A percentile compares a stretch with the other conserved stretches of the same genome.
phyloP scores from a whole-genome alignment of 192 early-diverging fungal genomes.

The Umbelopsis ramanniana region DNA sequence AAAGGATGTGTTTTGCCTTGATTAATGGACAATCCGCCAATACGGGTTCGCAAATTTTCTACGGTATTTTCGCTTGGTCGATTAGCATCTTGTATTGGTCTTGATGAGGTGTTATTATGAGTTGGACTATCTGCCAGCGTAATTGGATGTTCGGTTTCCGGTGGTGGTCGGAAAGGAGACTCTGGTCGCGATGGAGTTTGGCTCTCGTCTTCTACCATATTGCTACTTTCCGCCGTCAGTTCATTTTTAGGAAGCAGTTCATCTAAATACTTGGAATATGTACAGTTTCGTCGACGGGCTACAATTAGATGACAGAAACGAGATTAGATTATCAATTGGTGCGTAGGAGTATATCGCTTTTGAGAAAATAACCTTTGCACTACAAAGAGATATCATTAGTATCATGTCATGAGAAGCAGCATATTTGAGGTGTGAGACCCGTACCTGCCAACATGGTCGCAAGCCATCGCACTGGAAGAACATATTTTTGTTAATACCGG shows the following conservation, averaged over 20 bases:
- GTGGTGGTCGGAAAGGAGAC: neutral
- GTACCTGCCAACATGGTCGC: constrained; percentile 46
- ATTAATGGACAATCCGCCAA: constrained; percentile 18
- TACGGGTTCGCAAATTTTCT: constrained; percentile 11
- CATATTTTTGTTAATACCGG: constrained; percentile 1
- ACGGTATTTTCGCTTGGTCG: constrained; percentile 13
- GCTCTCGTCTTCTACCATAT: neutral
- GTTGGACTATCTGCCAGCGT: neutral
- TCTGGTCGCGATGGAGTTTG: neutral
- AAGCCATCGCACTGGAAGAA: constrained; percentile 42
- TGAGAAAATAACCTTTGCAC: constrained; percentile 27
- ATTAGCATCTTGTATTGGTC: constrained; percentile 12
- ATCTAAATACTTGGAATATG: constrained; percentile 41
- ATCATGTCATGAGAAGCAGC: neutral
- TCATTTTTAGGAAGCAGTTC: constrained; percentile 2
- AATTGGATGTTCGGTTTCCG: neutral
- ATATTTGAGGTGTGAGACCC: neutral
- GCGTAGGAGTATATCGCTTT: neutral
- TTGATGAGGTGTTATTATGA: neutral
- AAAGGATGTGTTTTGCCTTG: constrained; percentile 9
- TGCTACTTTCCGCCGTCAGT: neutral
- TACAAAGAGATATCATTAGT: neutral
- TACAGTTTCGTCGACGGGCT: constrained; percentile 45
- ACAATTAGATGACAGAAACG: neutral
- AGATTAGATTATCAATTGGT: constrained; percentile 7